Evolutionary conservation across 2,329 filamentous ascomycete genomes (phyloP).

Genomic region (Fusarium bulbicola): DNA sequence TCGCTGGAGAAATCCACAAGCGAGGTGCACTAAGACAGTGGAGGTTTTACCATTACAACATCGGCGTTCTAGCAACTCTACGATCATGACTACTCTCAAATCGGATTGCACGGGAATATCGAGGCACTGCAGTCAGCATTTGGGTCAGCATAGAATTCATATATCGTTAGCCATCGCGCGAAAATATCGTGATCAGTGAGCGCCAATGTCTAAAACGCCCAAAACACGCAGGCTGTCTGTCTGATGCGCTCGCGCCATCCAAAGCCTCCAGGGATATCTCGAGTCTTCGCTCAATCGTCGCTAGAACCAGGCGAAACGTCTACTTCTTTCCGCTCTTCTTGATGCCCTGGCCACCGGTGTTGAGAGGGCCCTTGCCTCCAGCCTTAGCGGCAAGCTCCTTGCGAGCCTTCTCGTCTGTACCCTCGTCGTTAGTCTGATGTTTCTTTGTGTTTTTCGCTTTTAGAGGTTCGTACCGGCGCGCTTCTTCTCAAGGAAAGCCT

Average conservation of each 20-base stretch:
- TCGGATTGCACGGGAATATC: neutral
- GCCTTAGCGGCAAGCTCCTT: constrained; percentile 86
- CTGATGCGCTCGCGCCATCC: constrained; percentile 31
- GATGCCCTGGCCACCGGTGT: constrained; percentile 86
- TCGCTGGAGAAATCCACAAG: constrained; percentile 9
- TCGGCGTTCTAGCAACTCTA: neutral
- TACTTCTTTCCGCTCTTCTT: constrained; percentile 99
- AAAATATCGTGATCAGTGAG: constrained; percentile 28
- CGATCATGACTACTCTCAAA: neutral
- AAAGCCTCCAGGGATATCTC: constrained; percentile 11
- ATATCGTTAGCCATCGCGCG: constrained; percentile 40
- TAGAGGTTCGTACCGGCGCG: constrained; percentile 71
- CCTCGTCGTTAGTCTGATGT: constrained; percentile 13
- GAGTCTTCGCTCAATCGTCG: neutral
- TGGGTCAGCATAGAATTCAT: constrained; percentile 41
- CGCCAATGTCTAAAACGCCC: constrained; percentile 32
- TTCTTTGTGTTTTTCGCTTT: accelerated
- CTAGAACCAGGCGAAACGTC: constrained; percentile 30
- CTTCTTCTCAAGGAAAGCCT: constrained; percentile 85
- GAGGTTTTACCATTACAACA: constrained; percentile 6
- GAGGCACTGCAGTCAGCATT: constrained; percentile 17
- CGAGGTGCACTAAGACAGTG: constrained; percentile 24
- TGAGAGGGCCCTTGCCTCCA: constrained; percentile 87
- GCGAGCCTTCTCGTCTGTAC: constrained; percentile 81
- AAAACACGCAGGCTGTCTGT: constrained; percentile 22